These are phyloP conservation scores for Leptographium lundbergii DNA, from an alignment of 2,329 filamentous ascomycete genomes.

Conservation along the genomic window DNA sequence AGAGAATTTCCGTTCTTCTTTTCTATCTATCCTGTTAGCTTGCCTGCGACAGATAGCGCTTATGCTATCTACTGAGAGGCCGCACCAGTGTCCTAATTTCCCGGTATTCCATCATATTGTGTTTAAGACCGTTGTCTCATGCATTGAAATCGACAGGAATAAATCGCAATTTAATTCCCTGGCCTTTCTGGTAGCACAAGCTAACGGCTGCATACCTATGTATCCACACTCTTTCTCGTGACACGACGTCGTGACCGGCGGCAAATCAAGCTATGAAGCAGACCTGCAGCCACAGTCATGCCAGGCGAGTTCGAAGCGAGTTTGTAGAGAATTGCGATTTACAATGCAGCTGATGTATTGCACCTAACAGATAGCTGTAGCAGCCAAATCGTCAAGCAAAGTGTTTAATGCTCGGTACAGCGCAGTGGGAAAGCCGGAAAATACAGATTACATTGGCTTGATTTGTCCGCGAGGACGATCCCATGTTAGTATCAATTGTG, in stretches of 20 bases:
- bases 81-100: background rate
- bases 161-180: background rate
- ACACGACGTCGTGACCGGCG: background rate
- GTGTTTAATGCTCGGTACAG: background rate
- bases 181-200: background rate
- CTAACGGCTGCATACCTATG: background rate
- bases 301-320: no score
- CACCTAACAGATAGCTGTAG: background rate
- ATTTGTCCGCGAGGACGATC: slow-evolving; percentile 8
- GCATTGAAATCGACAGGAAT: background rate
- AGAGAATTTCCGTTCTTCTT: no score
- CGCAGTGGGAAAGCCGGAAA: background rate
- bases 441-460: no score
- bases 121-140: background rate
- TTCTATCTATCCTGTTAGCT: no score
- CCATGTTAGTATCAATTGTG: slow-evolving; percentile 1
- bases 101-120: background rate
- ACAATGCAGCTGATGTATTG: no score
- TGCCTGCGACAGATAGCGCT: background rate
- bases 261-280: background rate
- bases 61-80: no score
- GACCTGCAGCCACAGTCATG: no score
- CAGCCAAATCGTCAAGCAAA: background rate
- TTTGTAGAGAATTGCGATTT: background rate
- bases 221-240: background rate